Evolutionary conservation across 768 basidiomycete genomes (phyloP), one percentile per base, ranked within the genome.

Genomic region (Phylloporus rhodoxanthus): DNA sequence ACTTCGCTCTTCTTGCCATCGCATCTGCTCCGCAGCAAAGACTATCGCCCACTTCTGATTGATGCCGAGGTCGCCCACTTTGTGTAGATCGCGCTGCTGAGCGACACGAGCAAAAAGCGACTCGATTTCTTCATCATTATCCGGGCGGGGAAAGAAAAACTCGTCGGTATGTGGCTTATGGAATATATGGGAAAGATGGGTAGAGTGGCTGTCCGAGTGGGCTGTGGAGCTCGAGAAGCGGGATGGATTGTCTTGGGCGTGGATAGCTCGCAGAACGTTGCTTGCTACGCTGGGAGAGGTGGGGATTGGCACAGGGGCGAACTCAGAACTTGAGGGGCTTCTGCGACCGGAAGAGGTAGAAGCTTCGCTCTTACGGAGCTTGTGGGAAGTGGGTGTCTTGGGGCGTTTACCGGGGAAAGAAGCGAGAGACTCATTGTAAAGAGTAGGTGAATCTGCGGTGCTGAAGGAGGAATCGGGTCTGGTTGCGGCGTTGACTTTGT

Each of bases 21-120:
- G 78, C 46, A 85, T 75, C 47, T 86, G 84, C 58, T 88, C 86
- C 56, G 89, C 85, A 50, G 81, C 88, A 63, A 85, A 79, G 6
- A 99, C 86, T 63, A 98, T 80, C 55, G 76, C 75, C 94, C 95
- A 99, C 70, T 97, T 97, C 66, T 91, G 89, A 26, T 91, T 86
- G 20, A 88, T 76, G 14, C 79, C 59, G 49, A 90, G 70, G 51
- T 76, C 68, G 8, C 80, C 78, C 23, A 85, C 68, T 21, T 81
- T 79, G 10, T 69, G 76, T 21, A 90, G 65, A 56, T 80, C 86
- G 37, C 91, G 80, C 23, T 79, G 82, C 36, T 79, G 77, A 58
- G 81, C 79, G 47, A 96, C 79, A 47, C 82, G 79, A 54, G 88
- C 79, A 64, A 96, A 97, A 43, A 93, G 70, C 5, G 68, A 72